A percentile compares a stretch with the other conserved stretches of the same genome.
These are phyloP conservation scores for Suillus ampliporus DNA, from an alignment of 768 basidiomycete species.

Conservation along the genomic window DNA sequence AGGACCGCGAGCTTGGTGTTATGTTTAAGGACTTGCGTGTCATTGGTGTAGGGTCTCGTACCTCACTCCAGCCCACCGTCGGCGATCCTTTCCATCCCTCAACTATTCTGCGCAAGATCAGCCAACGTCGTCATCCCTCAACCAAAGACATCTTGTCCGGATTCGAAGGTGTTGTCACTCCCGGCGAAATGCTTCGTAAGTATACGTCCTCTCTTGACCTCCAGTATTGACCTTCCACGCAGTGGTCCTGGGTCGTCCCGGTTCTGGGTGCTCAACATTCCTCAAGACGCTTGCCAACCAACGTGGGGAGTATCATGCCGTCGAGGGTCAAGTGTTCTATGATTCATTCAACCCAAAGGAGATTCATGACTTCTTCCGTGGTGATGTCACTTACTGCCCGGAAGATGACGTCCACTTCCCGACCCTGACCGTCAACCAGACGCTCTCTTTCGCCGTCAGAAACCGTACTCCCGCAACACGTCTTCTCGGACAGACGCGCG, in stretches of 20 bases:
- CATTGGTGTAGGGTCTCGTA: conserved; percentile 60
- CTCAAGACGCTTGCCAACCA: conserved; percentile 86
- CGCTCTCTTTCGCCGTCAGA: conserved; percentile 70
- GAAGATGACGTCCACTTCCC: conserved; percentile 90
- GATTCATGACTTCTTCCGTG: conserved; percentile 68
- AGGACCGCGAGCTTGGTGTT: conserved; percentile 62
- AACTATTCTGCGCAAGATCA: conserved; percentile 49
- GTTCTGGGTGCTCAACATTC: conserved; percentile 84
- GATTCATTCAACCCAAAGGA: conserved; percentile 74
- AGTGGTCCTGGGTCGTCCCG: conserved; percentile 88
- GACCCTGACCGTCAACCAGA: conserved; percentile 79
- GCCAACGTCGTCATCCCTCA: conserved; percentile 60
- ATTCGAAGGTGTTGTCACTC: conserved; percentile 61
- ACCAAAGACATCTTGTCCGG: conserved; percentile 58
- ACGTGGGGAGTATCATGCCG: conserved; percentile 65
- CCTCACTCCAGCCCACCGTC: conserved; percentile 61
- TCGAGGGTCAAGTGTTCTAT: conserved; percentile 77
- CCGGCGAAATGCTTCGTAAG: conserved; percentile 77
- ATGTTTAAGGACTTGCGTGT: conserved; percentile 65
- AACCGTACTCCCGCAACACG: conserved; percentile 70
- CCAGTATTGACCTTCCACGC: neutral
- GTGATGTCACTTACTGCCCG: conserved; percentile 81
- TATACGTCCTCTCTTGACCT: conserved; percentile 16
- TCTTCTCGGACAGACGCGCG: conserved; percentile 46
- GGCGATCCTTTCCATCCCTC: conserved; percentile 65